Evolutionary conservation across 148 eudicot genomes (phyloP), one percentile per base, ranked within the genome.

Genomic region (Fallopia convolvulus): DNA sequence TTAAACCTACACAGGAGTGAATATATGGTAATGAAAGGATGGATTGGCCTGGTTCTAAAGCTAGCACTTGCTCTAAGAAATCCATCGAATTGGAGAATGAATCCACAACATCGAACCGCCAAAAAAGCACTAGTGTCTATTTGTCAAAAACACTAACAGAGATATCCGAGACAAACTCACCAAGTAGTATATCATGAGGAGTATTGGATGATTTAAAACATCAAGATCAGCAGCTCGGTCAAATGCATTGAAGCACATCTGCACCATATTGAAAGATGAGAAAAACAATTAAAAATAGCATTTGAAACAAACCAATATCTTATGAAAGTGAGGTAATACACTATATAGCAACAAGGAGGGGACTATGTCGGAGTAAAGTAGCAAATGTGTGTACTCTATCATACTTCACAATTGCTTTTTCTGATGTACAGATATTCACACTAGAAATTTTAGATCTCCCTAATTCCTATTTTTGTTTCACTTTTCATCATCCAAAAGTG

Each of bases 181-280:
- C 92, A 92, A 70, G 84, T 92, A 95, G 79, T 95, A 95, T 11
- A 85, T 75, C n/a, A 95, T 86, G 80, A 87, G 89, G 55, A 95
- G 85, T 76, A 89, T 55, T 13, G 99, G 97, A 83, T 95, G 99
- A 79, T 94, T 84, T 87, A 94, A 76, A 74, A 92, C 91, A 79
- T 95, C 97, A 61, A 95, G 88, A 76, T 90, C 84, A 23, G 97
- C 97, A 78, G 89, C 89, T 85, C 83, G 76, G 82, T 95, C 90
- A 80, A 95, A 95, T 76, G 99, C 99, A 79, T 89, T 83, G 46
- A 95, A 86, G 90, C 91, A 92, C 92, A 95, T 92, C 99, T 95
- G 92, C 73, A 80, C 70, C 68, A 47, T 74, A 0, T 48, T 42
- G 30, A 32, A 32, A 42, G 44, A 15, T 23, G 74, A 77, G 49